Evolutionary conservation across 495 filamentous ascomycete genomes (phyloP).

Genomic region (Trichoderma erinaceum): DNA sequence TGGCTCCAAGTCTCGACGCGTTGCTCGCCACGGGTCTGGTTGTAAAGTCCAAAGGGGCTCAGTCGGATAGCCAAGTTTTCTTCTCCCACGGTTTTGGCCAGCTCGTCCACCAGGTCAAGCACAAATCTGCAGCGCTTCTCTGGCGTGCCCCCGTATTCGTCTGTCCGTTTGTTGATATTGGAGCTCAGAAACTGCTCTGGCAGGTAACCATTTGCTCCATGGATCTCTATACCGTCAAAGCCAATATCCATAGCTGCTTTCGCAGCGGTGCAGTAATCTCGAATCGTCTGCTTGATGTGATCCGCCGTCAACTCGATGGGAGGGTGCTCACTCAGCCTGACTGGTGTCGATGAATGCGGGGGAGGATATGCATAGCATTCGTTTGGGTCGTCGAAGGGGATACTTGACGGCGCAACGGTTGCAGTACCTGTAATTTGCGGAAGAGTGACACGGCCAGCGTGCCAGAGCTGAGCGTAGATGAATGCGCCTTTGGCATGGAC

Average conservation of each 20-base stretch:
- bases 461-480: conserved; percentile 52
- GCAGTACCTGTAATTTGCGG: conserved; percentile 36
- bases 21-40: conserved; percentile 41
- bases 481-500: conserved; percentile 48
- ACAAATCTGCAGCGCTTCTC: conserved; percentile 46
- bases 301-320: conserved; percentile 41
- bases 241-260: conserved; percentile 33
- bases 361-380: conserved; percentile 6
- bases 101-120: conserved; percentile 40
- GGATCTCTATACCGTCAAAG: conserved; percentile 53
- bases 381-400: conserved; percentile 16
- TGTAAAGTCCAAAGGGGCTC: conserved; percentile 47
- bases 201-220: conserved; percentile 53
- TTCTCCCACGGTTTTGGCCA: conserved; percentile 30
- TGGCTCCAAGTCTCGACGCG: conserved; percentile 42
- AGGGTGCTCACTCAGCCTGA: conserved; percentile 17
- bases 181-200: conserved; percentile 50
- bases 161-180: conserved; percentile 46
- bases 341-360: conserved; percentile 19
- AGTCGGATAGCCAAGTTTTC: conserved; percentile 39
- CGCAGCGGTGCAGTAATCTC: conserved; percentile 32
- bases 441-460: conserved; percentile 44
- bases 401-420: conserved; percentile 19
- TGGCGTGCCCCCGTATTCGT: conserved; percentile 46
- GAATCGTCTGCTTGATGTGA: conserved; percentile 38